Conservation (phyloP, 805 yeast genomes). For the Candida namnaoensis region DNA sequence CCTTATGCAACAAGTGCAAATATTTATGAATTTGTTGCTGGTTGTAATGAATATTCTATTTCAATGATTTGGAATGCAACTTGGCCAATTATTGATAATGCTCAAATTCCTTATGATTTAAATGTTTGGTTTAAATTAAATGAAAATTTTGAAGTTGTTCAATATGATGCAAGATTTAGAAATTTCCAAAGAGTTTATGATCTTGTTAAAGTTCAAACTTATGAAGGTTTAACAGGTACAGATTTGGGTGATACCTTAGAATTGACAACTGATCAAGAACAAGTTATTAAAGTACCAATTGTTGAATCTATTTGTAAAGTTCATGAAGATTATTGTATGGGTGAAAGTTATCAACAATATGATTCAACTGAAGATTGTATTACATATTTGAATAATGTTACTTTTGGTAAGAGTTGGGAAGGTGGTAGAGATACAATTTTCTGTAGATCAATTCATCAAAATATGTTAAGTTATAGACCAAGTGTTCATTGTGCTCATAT, state of each 20-base stretch:
- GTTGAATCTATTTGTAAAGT: conserved; percentile 12
- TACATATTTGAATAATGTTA: conserved; percentile 2
- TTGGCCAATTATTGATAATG: conserved; percentile 5
- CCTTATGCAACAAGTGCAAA: conserved; percentile 8
- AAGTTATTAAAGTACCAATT: conserved; percentile 1
- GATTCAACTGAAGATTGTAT: conserved; percentile 7
- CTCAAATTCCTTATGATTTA: conserved; percentile 9
- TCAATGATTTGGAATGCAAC: conserved; percentile 6
- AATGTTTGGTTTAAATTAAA: conserved; percentile 8
- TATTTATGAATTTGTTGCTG: conserved; percentile 6
- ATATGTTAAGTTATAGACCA: conserved; percentile 15
- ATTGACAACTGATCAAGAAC: conserved; percentile 1
- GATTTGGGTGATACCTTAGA: neutral
- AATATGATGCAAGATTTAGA: conserved; percentile 13
- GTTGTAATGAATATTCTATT: conserved; percentile 7
- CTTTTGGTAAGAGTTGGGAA: conserved; percentile 14
- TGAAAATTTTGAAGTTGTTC: conserved; percentile 5
- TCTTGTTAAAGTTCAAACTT: conserved; percentile 3
- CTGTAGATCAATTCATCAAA: conserved; percentile 17
- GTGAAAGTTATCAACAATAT: conserved; percentile 11
- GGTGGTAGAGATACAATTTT: conserved; percentile 18
- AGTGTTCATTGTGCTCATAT: conserved; percentile 16
- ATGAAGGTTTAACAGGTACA: conserved; percentile 1
- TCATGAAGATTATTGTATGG: conserved; percentile 12
- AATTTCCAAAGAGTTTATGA: conserved; percentile 10